Evolutionary conservation across 495 filamentous ascomycete species (phyloP), one percentile per base, ranked within the genome.

Genomic region (Penicillium longicatenatum): DNA sequence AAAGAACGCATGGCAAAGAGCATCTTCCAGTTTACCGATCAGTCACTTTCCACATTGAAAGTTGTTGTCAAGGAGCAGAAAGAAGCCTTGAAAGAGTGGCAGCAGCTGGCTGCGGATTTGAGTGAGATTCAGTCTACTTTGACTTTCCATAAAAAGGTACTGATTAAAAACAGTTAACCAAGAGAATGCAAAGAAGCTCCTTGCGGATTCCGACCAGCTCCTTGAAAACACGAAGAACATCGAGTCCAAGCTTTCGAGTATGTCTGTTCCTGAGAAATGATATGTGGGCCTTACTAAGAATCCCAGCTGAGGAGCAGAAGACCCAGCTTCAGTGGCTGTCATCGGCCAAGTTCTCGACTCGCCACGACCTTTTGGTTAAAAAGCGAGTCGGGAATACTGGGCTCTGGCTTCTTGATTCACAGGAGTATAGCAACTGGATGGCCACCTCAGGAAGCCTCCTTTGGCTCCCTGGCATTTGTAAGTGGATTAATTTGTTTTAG

Each of bases 351-450:
- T 53, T 26, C 21, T 53, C 37, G 2, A 20, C 16, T 30, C 35
- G 11, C 19, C 50, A 53, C 16, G 26, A 14, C 16, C 7, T 26
- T 21, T 4, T 17, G 6, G 35, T 43, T 11, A 21, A 43, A 6
- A n/a, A 12, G 4, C 35, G 50, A 33, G 19, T 37, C 24, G 14
- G 21, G 6, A 29, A 42, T 12, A 54, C 57, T 7, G 57, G 57
- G 8, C 19, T 49, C 20, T 59, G 57, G 57, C 44, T 59, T 46
- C 50, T 59, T 35, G 30, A 59, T 2, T 49, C 42, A 14, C 12
- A 3, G 5, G 43, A 48, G 20, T 59, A 53, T 46, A 47, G 14
- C 21, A 21, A 54, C 4, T 59, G 50, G 57, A 49, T 29, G 33
- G 21, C 2, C 14, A 42, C 29, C 2, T 12, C 54, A 12, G 54